Conservation (phyloP, 345 rosid genomes). For the Raphanus raphanistrum region DNA sequence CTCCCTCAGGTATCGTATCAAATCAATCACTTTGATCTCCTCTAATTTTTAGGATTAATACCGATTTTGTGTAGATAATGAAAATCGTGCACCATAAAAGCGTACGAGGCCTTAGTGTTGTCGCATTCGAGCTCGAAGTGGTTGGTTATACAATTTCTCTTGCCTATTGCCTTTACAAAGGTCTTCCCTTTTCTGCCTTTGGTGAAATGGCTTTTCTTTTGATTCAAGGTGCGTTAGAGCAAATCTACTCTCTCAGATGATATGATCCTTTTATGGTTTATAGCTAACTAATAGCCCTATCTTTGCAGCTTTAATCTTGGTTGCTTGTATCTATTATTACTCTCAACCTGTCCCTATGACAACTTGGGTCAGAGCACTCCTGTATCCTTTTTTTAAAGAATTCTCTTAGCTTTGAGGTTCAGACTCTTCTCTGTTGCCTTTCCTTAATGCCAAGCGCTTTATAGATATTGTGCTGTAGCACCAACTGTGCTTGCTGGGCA, state of each 20-base stretch:
- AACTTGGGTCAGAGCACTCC: slow-evolving; percentile 60
- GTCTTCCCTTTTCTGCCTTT: slow-evolving; percentile 91
- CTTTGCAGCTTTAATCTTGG: slow-evolving; percentile 65
- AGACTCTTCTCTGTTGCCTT: not conserved
- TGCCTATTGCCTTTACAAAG: slow-evolving; percentile 87
- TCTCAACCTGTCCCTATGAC: slow-evolving; percentile 54
- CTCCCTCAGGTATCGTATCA: slow-evolving; percentile 66
- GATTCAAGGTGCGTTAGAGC: slow-evolving; percentile 71
- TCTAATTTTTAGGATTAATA: not conserved
- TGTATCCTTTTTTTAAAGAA: slow-evolving; percentile 54
- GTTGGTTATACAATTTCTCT: slow-evolving; percentile 88
- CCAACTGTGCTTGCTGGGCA: slow-evolving; percentile 83
- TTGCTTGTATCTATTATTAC: slow-evolving; percentile 65
- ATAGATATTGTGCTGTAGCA: slow-evolving; percentile 81
- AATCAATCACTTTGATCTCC: not conserved
- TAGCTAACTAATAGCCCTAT: not conserved
- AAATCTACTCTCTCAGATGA: no score
- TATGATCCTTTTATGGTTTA: not conserved
- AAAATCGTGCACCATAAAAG: slow-evolving; percentile 79
- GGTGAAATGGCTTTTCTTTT: slow-evolving; percentile 89
- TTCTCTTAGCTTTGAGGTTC: slow-evolving; percentile 2
- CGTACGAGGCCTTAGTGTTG: slow-evolving; percentile 77
- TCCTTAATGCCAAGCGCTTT: slow-evolving; percentile 40
- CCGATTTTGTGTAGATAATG: slow-evolving; percentile 52
- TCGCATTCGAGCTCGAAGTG: slow-evolving; percentile 86